These are phyloP conservation scores for Pythium aristosporum DNA, from an alignment of 352 stramenopile genomes.

Conservation along the genomic window DNA sequence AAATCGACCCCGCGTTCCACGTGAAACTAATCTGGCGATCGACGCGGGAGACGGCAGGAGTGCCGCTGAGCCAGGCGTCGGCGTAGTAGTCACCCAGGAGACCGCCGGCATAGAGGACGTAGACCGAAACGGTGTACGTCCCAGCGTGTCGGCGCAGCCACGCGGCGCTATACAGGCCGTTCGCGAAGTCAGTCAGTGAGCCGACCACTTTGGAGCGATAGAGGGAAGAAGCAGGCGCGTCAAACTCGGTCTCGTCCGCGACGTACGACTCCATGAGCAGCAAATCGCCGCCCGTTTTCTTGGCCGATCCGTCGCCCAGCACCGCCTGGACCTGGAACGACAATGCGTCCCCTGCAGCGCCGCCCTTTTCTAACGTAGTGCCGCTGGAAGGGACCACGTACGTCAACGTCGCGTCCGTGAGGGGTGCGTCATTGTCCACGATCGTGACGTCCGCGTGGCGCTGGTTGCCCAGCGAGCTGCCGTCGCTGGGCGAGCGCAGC, in stretches of 20 bases:
- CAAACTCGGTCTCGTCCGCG: slow-evolving; percentile 13
- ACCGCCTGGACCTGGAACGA: slow-evolving; percentile 59
- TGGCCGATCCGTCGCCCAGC: slow-evolving; percentile 34
- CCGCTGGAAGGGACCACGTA: slow-evolving; percentile 31
- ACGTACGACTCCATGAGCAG: slow-evolving; percentile 47
- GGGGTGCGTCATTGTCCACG: slow-evolving; percentile 53
- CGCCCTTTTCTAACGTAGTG: slow-evolving; percentile 33
- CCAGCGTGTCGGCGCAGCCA: slow-evolving; percentile 50
- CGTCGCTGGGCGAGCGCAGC: slow-evolving; percentile 24
- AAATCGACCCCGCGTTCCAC: slow-evolving; percentile 48
- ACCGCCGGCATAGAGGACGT: slow-evolving; percentile 55
- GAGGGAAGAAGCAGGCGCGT: neutral
- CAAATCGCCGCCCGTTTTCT: slow-evolving; percentile 23
- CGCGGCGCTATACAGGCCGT: slow-evolving; percentile 42
- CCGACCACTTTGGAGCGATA: slow-evolving; percentile 30
- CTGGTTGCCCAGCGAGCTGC: slow-evolving; percentile 57
- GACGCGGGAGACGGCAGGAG: slow-evolving; percentile 38
- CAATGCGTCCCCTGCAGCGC: slow-evolving; percentile 41
- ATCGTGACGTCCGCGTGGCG: slow-evolving; percentile 67
- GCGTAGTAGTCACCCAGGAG: slow-evolving; percentile 66
- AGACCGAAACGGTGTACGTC: slow-evolving; percentile 53
- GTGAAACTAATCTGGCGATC: slow-evolving; percentile 76
- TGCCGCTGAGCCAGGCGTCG: slow-evolving; percentile 51
- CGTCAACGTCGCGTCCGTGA: slow-evolving; percentile 42
- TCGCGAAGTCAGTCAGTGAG: slow-evolving; percentile 26